Conservation (phyloP, 192 early-diverging fungal genomes). For the Coemansia sp. region DNA sequence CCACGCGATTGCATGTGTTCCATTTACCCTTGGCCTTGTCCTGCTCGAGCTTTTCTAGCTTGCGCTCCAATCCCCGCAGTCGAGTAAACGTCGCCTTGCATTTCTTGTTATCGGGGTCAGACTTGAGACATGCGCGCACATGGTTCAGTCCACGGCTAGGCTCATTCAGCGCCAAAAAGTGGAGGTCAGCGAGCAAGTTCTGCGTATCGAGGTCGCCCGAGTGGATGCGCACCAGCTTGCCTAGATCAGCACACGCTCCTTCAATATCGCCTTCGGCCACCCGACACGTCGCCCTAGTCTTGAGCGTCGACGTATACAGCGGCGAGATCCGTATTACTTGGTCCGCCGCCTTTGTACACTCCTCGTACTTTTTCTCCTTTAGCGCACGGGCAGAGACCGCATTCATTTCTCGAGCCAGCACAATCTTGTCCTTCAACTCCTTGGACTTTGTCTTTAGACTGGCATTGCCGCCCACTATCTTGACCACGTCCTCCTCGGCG, state of each 20-base stretch:
- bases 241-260: conserved; percentile 81
- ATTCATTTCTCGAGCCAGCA: conserved; percentile 50
- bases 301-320: conserved; percentile 60
- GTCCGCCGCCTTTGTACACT: conserved; percentile 59
- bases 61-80: conserved; percentile 78
- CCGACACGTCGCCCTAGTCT: conserved; percentile 75
- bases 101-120: conserved; percentile 89
- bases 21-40: conserved; percentile 64
- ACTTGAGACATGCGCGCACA: conserved; percentile 84
- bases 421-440: conserved; percentile 45
- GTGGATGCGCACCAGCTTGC: conserved; percentile 73
- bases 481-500: conserved; percentile 65
- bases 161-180: conserved; percentile 71
- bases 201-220: conserved; percentile 67
- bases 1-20: conserved; percentile 50
- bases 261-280: conserved; percentile 75
- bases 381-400: conserved; percentile 48
- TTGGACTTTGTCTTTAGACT: conserved; percentile 25
- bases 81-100: conserved; percentile 79
- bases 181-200: conserved; percentile 70
- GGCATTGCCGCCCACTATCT: conserved; percentile 13
- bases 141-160: conserved; percentile 66
- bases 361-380: conserved; percentile 54
- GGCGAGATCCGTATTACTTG: conserved; percentile 62
- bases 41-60: conserved; percentile 61